Base-by-base conservation (phyloP, 768 basidiomycete species). In the Pleurotus tuoliensis region DNA sequence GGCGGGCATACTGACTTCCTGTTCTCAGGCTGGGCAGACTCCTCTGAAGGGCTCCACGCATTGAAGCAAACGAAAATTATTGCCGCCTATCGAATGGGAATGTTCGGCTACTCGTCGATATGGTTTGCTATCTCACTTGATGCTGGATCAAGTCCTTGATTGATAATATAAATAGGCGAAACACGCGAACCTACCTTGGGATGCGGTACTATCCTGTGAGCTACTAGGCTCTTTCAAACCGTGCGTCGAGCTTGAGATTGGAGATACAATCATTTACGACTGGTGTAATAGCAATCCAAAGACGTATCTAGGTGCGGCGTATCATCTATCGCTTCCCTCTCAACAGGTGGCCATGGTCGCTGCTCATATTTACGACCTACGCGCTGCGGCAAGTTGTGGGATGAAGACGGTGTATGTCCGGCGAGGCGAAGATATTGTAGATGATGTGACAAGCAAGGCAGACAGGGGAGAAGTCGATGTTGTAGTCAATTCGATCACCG, bases 141-240 rank as follows among this genome's bases (percentile, higher is more conserved):
- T 13, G 5, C 4, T 34, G 30, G 9, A 34, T 34, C 3, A 11
- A 34, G 7, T 34, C 27, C 27, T 8, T 30, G 8, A 30, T 7
- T 30, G 6, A 25, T 50, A 48, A 25, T 3, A n/a, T n/a, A n/a
- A n/a, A 87, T 51, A 87, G 86, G 84, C 87, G 1, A 87, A 83
- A 67, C 68, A 80, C 55, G 80, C 83, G 2, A 71, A 77, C 15
- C 69, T 88, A 3, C 85, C 86, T 0, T 87, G 83, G 86, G 85
- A 88, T 56, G 72, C 74, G 1, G 68, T 88, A 18, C 76, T 89
- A 55, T 85, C 85, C 0, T 71, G 78, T 1, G 83, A 86, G 55
- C 68, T 88, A 15, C 83, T 87, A 48, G 71, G 74, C 7, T 77
- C 79, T 0, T 88, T 80, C 72, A 88, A 89, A 63, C 84, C 87